Conservation (phyloP, 176 grass and related monocot genomes). For the Microstegium vimineum region DNA sequence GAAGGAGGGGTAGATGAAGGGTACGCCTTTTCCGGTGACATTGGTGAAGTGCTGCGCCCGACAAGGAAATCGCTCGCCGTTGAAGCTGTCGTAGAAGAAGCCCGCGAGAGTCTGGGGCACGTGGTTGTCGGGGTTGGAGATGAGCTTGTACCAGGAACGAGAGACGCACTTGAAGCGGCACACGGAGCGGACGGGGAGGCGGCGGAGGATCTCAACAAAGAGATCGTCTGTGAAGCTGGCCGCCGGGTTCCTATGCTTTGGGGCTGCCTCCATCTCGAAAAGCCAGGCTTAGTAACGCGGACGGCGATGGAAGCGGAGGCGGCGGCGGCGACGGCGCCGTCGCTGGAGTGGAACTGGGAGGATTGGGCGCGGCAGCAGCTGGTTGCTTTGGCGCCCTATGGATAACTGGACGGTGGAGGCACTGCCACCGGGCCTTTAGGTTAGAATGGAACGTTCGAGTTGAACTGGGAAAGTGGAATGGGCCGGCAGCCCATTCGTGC, state of each 20-base stretch:
- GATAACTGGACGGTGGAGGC: too few relatives aligned
- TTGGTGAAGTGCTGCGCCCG: not conserved
- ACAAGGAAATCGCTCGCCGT: not conserved
- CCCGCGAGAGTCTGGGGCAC: not conserved
- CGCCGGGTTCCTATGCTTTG: not conserved
- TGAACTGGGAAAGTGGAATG: too few relatives aligned
- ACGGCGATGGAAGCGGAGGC: not conserved
- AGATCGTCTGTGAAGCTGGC: not conserved
- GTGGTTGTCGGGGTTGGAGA: not conserved
- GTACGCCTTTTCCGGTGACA: not conserved
- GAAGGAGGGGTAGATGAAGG: not conserved
- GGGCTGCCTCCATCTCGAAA: not conserved
- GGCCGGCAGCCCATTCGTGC: not conserved
- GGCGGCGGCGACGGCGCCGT: not conserved
- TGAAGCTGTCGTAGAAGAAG: not conserved
- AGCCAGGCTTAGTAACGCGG: not conserved
- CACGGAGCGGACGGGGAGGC: not conserved
- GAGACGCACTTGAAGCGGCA: constrained; percentile 10
- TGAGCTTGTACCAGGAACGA: not conserved
- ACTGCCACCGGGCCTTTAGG: too few relatives aligned
- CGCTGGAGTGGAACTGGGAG: too few relatives aligned
- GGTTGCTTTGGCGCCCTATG: too few relatives aligned
- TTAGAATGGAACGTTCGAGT: too few relatives aligned
- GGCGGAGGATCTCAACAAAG: not conserved
- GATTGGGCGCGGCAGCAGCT: too few relatives aligned